Base-by-base conservation (phyloP, 345 rosid species). In the Raphanus sativus region DNA sequence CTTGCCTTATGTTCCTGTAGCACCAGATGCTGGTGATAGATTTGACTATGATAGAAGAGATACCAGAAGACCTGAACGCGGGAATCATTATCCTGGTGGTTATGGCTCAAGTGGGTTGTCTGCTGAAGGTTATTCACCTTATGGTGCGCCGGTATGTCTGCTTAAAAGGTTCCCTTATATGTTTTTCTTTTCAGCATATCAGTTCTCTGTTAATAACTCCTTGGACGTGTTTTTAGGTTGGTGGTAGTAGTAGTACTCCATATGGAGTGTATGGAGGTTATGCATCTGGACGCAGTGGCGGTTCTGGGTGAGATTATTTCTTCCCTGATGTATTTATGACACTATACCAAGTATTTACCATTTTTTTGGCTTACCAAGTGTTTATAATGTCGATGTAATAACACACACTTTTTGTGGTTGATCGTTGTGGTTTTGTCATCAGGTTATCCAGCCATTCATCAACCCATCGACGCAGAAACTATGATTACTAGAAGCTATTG, bases 231-330 rank as follows among this genome's bases (percentile, higher is more conserved):
- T 16, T 67, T 79, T 79, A 95, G 99, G 69, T 88, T 77, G 90
- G 90, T 65, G 86, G 90, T 63, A 83, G 90, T 71, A 90, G 88
- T 63, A 80, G 88, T 86, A 83, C 62, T 65, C 71, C 89, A 29
- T 93, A 90, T 83, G 98, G 96, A 84, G 87, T 88, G 42, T 94
- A 90, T 83, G 95, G 97, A 81, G 82, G 86, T 75, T 90, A 95
- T 81, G 87, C 97, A 45, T 89, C 97, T 8, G 96, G 92, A 74
- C 92, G 94, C 15, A 80, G 86, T 77, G 81, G 85, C 76, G 67
- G 81, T 77, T 87, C 93, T 79, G 99, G 99, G 99, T 95, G 81
- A 86, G 97, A 67, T 74, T 48, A 4, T 73, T 58, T 75, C 28
- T 56, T 68, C 66, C 32, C 25, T 71, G 15, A 36, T 58, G 65